Evolutionary conservation across 164 flowering plant species (phyloP).

Genomic region (Annona cherimola): DNA sequence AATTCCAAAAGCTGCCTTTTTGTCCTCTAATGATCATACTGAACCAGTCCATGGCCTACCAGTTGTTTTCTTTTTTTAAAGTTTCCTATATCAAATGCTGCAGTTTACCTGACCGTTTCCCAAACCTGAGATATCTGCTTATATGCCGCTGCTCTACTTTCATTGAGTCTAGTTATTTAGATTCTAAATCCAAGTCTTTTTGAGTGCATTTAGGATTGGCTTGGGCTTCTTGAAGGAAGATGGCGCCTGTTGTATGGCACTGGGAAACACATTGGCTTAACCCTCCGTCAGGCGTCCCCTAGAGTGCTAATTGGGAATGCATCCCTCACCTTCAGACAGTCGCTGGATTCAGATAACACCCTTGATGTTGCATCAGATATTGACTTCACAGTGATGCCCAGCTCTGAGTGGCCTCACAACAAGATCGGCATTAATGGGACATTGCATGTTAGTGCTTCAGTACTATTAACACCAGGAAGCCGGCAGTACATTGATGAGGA

Average conservation of each 20-base stretch:
- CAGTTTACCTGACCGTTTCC: background rate
- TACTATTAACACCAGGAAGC: conserved; percentile 53
- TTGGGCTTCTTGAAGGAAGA: conserved; percentile 73
- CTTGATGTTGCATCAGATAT: conserved; percentile 54
- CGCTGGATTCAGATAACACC: conserved; percentile 29
- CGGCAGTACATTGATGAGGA: conserved; percentile 62
- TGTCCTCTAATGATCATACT: no score
- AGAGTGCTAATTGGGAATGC: conserved; percentile 70
- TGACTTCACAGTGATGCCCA: conserved; percentile 52
- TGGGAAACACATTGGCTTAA: conserved; percentile 84
- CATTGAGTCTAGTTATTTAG: background rate
- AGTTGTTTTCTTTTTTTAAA: no score
- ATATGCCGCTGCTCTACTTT: background rate
- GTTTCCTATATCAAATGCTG: background rate
- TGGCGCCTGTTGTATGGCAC: conserved; percentile 89
- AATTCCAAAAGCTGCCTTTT: no score
- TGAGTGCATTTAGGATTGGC: conserved; percentile 66
- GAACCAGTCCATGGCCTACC: no score
- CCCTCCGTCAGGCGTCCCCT: conserved; percentile 72
- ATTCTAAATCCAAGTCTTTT: background rate
- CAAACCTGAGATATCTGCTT: background rate
- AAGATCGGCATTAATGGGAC: conserved; percentile 61
- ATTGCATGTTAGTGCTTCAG: conserved; percentile 39
- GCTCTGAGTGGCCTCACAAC: conserved; percentile 75
- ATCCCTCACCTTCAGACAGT: conserved; percentile 37